phyloP scores from a whole-genome alignment of 108 stramenopile genomes.

The Skeletonema tropicum region DNA sequence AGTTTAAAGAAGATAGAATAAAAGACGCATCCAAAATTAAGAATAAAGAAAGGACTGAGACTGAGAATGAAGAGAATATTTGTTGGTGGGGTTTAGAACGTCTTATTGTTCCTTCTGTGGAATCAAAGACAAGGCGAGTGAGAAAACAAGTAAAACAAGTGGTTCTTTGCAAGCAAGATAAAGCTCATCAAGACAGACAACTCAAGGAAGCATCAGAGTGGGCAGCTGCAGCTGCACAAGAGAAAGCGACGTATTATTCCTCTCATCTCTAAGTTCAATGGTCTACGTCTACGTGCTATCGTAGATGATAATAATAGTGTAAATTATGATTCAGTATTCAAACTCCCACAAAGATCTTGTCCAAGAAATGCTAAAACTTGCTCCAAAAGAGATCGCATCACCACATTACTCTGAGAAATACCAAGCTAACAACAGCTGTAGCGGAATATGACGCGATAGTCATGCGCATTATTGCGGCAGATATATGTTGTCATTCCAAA shows the following conservation, averaged over 20 bases:
- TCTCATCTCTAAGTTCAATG: not conserved
- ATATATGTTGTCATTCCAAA: not conserved
- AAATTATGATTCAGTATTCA: not conserved
- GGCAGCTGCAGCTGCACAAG: not conserved
- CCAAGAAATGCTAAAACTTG: not conserved
- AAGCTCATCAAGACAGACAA: not conserved
- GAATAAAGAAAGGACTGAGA: not conserved
- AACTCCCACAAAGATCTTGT: too few species aligned
- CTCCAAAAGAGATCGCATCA: not conserved
- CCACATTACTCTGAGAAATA: not conserved
- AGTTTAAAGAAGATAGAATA: not conserved
- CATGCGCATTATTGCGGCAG: too few species aligned
- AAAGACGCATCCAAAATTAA: not conserved
- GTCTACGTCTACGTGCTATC: not conserved
- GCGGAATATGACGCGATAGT: not conserved
- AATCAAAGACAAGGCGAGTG: not conserved
- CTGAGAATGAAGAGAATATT: not conserved
- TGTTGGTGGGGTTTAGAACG: conserved; percentile 1
- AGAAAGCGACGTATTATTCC: not conserved
- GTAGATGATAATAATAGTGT: not conserved
- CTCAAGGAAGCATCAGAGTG: not conserved
- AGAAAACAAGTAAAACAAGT: not conserved
- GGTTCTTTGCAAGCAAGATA: not conserved
- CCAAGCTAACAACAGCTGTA: not conserved
- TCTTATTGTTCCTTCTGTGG: not conserved